phyloP scores from a whole-genome alignment of 2,329 filamentous ascomycete species.

The Grosmannia penicillata region DNA sequence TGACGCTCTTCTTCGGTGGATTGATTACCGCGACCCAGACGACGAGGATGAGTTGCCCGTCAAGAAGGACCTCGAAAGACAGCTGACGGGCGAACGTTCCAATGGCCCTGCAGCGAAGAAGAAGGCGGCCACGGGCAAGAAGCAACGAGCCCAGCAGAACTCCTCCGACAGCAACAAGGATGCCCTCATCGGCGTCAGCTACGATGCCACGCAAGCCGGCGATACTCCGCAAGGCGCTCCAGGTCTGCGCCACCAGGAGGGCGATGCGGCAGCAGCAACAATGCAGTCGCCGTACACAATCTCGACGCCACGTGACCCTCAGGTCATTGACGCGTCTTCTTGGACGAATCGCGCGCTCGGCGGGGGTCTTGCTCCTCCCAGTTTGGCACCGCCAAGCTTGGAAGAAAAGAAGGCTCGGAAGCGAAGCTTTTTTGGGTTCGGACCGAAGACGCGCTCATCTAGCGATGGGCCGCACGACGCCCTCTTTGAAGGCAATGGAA shows the following conservation, averaged over 20 bases:
- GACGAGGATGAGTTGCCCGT: conserved; percentile 28
- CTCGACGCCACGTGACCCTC: conserved; percentile 71
- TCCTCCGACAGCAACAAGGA: conserved; percentile 20
- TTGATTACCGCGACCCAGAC: conserved; percentile 55
- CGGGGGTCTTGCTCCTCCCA: conserved; percentile 29
- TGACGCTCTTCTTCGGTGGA: conserved; percentile 74
- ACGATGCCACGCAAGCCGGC: conserved; percentile 39
- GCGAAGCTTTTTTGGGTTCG: conserved; percentile 59
- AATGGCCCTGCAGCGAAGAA: conserved; percentile 9
- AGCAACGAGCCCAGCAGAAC: conserved; percentile 20
- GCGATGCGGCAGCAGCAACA: conserved; percentile 20
- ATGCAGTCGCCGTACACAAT: conserved; percentile 41
- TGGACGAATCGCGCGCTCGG: conserved; percentile 46
- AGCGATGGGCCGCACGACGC: conserved; percentile 40
- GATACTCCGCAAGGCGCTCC: conserved; percentile 19
- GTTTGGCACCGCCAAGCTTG: conserved; percentile 29
- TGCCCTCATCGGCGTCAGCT: conserved; percentile 40
- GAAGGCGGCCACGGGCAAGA: conserved; percentile 26
- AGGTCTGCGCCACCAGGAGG: conserved; percentile 10
- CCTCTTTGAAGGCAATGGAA: conserved; percentile 24
- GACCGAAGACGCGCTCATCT: conserved; percentile 42
- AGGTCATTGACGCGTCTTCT: conserved; percentile 65
- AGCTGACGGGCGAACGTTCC: no score
- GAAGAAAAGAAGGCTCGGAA: conserved; percentile 76
- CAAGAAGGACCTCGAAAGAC: conserved; percentile 24